phyloP scores from a whole-genome alignment of 192 early-diverging fungal species.

The Phycomyces blakesleeanus region DNA sequence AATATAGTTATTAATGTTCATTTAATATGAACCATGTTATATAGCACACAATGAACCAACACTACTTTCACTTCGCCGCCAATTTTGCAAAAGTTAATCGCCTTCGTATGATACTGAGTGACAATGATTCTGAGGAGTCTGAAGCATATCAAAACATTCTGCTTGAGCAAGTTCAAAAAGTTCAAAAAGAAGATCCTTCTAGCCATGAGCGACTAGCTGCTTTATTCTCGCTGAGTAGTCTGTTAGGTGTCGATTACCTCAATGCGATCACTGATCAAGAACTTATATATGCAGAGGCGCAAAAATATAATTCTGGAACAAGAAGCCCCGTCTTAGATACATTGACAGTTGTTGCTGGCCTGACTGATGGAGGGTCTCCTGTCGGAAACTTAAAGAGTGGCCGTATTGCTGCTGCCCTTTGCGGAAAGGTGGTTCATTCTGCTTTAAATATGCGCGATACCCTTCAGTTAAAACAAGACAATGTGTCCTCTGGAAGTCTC shows the following conservation, averaged over 20 bases:
- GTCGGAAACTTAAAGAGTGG: conserved; percentile 43
- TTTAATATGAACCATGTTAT: no score
- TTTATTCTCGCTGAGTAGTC: conserved; percentile 25
- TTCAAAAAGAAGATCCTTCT: conserved; percentile 14
- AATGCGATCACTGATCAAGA: conserved; percentile 1
- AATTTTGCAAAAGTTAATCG: conserved; percentile 21
- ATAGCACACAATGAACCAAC: conserved; percentile 9
- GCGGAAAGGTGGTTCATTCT: conserved; percentile 35
- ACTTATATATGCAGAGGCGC: conserved; percentile 5
- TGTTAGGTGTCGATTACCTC: conserved; percentile 27
- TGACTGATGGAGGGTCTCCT: conserved; percentile 3
- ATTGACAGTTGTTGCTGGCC: conserved; percentile 24
- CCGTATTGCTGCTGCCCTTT: conserved; percentile 41
- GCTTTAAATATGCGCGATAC: conserved; percentile 25
- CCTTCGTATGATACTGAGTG: neutral
- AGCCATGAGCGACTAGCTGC: conserved; percentile 17
- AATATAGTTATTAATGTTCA: no score
- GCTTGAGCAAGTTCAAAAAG: conserved; percentile 5
- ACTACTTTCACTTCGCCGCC: conserved; percentile 30
- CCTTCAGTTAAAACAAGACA: neutral
- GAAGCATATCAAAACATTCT: conserved; percentile 17
- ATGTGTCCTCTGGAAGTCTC: neutral
- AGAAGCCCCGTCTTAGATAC: conserved; percentile 14
- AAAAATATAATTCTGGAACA: neutral
- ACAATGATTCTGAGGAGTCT: neutral